Percentiles rank a stretch among this genome's conserved stretches.
phyloP scores from a whole-genome alignment of 164 flowering plant species.

The Sedum album region DNA sequence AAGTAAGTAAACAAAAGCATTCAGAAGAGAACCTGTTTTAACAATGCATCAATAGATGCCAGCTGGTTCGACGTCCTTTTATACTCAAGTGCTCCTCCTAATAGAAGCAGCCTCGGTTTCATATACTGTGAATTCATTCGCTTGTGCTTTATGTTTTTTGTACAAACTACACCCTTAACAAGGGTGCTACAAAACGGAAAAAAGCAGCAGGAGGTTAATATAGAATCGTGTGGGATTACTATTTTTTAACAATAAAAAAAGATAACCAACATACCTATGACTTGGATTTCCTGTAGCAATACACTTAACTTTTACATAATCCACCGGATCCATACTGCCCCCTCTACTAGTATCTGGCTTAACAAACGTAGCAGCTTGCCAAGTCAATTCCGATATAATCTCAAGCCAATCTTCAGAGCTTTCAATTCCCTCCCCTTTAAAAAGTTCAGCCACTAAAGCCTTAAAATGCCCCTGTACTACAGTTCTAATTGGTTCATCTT shows the following conservation, averaged over 20 bases:
- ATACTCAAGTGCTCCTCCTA: constrained; percentile 95
- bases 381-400: constrained; percentile 54
- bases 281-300: constrained; percentile 63
- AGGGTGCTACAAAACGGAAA: constrained; percentile 45
- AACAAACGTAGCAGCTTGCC: constrained; percentile 92
- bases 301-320: constrained; percentile 92
- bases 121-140: constrained; percentile 76
- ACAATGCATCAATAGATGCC: constrained; percentile 83
- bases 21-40: constrained; percentile 97
- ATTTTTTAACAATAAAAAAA: neutral
- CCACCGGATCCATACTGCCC: constrained; percentile 96
- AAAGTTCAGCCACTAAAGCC: constrained; percentile 81
- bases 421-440: constrained; percentile 64
- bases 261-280: constrained; percentile 47
- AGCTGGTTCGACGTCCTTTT: constrained; percentile 78
- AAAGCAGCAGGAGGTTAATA: neutral
- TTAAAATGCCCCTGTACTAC: constrained; percentile 77
- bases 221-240: neutral
- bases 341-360: constrained; percentile 86
- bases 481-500: constrained; percentile 48
- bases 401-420: constrained; percentile 58
- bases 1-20: no score
- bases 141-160: constrained; percentile 96
- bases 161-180: constrained; percentile 89
- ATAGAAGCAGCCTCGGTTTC: constrained; percentile 71